phyloP scores from a whole-genome alignment of 352 stramenopile genomes.

The Pythium brassicae region DNA sequence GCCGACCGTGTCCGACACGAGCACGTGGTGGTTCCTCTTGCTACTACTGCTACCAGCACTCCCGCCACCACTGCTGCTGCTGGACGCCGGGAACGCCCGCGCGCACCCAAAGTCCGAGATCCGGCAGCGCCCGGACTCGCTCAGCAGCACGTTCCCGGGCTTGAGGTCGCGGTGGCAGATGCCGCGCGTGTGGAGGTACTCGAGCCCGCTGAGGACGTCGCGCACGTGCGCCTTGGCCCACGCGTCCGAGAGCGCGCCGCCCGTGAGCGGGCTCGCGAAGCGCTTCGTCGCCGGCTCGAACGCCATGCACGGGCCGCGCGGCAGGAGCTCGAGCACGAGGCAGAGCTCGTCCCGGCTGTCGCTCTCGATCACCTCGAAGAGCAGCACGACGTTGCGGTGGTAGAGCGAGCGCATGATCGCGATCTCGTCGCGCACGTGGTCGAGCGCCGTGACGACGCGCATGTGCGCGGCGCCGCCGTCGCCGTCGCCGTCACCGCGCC shows the following conservation, averaged over 20 bases:
- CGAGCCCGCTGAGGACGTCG: constrained; percentile 75
- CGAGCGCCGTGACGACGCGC: constrained; percentile 74
- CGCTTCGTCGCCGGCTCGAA: constrained; percentile 61
- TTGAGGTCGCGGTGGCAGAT: constrained; percentile 90
- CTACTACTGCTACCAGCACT: background rate
- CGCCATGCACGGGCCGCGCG: constrained; percentile 72
- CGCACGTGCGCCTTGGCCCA: constrained; percentile 57
- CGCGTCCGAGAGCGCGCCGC: constrained; percentile 47
- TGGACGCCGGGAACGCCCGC: constrained; percentile 18
- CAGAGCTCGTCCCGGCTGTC: constrained; percentile 77
- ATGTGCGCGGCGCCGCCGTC: constrained; percentile 27
- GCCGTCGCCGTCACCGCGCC: too few relatives aligned
- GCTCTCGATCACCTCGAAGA: constrained; percentile 89
- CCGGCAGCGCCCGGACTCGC: constrained; percentile 69
- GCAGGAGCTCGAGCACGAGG: constrained; percentile 87
- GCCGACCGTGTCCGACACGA: constrained; percentile 77
- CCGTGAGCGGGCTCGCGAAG: constrained; percentile 67
- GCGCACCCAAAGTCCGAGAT: constrained; percentile 88
- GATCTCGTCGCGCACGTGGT: constrained; percentile 82
- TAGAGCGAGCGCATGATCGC: constrained; percentile 86
- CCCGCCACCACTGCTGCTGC: background rate
- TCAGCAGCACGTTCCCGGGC: constrained; percentile 87
- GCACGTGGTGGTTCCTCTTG: constrained; percentile 2
- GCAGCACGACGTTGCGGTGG: constrained; percentile 87
- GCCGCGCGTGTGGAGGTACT: constrained; percentile 69